Conservation (phyloP, 1,284 basidiomycete species). For the Sphagnurus paluster region DNA sequence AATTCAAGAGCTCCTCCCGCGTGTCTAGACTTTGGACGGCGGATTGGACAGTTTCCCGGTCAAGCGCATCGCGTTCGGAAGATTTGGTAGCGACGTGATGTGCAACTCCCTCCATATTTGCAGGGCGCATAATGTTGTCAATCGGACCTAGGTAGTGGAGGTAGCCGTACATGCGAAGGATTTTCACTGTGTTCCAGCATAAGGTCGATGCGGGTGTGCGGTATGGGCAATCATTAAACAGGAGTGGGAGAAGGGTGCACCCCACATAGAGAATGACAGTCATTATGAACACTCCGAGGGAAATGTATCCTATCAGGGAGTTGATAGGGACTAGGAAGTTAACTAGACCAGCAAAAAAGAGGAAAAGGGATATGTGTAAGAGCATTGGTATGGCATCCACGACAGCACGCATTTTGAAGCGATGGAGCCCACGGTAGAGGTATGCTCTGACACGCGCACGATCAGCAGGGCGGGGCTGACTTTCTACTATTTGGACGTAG, state of each 20-base stretch:
- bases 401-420: neutral
- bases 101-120: neutral
- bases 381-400: constrained; percentile 5
- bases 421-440: constrained; percentile 1
- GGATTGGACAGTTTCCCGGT: neutral
- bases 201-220: constrained; percentile 5
- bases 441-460: constrained; percentile 8
- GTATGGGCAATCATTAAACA: constrained; percentile 36
- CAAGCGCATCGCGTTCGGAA: neutral
- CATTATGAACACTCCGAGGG: constrained; percentile 28
- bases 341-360: constrained; percentile 33
- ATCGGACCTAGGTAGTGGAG: neutral
- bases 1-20: neutral
- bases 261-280: constrained; percentile 30
- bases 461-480: neutral
- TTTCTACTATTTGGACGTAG: constrained; percentile 24
- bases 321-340: constrained; percentile 36
- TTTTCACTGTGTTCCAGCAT: neutral
- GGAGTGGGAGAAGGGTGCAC: constrained; percentile 33
- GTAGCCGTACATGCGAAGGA: neutral
- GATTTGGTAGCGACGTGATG: neutral
- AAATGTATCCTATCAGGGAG: constrained; percentile 26
- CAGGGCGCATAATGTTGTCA: neutral
- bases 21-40: neutral
- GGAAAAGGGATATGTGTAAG: constrained; percentile 3